Evolutionary conservation across 2,329 filamentous ascomycete genomes (phyloP).

Genomic region (Coniochaeta sp.): DNA sequence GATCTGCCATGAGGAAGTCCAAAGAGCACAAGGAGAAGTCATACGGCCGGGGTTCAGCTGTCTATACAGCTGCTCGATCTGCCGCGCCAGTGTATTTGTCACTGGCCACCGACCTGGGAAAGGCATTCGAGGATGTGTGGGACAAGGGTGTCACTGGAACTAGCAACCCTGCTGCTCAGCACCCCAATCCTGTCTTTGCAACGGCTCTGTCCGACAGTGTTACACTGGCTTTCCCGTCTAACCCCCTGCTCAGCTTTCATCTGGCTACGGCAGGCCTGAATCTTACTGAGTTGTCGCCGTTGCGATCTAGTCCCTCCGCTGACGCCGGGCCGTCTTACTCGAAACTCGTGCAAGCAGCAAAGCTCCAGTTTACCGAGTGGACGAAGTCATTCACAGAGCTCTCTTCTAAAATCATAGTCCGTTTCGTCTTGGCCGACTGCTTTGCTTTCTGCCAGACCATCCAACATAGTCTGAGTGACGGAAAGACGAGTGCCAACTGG

Average conservation of each 20-base stretch:
- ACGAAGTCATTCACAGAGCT: conserved; percentile 27
- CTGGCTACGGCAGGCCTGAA: conserved; percentile 38
- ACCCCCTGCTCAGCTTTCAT: conserved; percentile 50
- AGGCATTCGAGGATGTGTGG: conserved; percentile 24
- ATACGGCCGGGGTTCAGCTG: not conserved
- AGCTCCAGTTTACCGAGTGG: conserved; percentile 40
- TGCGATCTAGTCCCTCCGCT: conserved; percentile 16
- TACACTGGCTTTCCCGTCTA: conserved; percentile 32
- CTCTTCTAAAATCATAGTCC: conserved; percentile 25
- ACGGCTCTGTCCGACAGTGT: conserved; percentile 22
- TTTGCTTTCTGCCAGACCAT: conserved; percentile 45
- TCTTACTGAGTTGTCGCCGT: conserved; percentile 28
- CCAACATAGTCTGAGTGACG: conserved; percentile 26
- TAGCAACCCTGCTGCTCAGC: not conserved
- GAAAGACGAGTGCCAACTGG: conserved; percentile 25
- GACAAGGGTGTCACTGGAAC: conserved; percentile 20
- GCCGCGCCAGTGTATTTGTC: conserved; percentile 26
- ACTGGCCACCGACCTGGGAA: conserved; percentile 13
- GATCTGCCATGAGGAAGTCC: not conserved
- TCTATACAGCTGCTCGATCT: conserved; percentile 25
- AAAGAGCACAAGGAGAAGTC: not conserved
- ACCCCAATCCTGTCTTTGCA: conserved; percentile 37
- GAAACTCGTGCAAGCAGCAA: conserved; percentile 25
- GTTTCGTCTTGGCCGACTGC: conserved; percentile 39
- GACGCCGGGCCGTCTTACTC: not conserved